These are phyloP conservation scores for Neospermospora avenae DNA, from an alignment of 2,329 filamentous ascomycete species.

Conservation along the genomic window DNA sequence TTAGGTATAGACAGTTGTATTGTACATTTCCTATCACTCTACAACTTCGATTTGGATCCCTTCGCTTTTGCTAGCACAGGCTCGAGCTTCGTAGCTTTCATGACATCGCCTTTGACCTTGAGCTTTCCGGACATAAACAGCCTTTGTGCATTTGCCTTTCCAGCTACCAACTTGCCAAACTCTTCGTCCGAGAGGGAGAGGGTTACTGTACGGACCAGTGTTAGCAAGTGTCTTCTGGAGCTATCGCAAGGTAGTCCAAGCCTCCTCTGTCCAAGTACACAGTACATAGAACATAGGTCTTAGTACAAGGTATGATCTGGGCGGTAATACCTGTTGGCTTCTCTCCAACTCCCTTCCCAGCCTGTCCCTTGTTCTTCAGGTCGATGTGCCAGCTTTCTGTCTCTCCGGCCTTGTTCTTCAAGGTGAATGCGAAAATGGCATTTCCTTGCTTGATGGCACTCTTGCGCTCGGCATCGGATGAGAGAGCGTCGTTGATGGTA, in stretches of 20 bases:
- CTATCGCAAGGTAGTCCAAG: neutral
- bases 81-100: conserved; percentile 98
- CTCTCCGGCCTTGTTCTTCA: conserved; percentile 83
- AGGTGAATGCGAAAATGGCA: conserved; percentile 83
- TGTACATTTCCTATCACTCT: conserved; percentile 36
- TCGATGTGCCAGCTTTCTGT: conserved; percentile 92
- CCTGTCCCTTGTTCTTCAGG: conserved; percentile 83
- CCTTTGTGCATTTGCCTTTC: conserved; percentile 91
- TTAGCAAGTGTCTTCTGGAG: conserved; percentile 4
- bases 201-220: conserved; percentile 58
- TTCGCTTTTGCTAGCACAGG: conserved; percentile 87
- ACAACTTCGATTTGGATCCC: conserved; percentile 73
- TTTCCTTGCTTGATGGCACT: conserved; percentile 86
- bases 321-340: conserved; percentile 72
- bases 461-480: conserved; percentile 71
- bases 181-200: conserved; percentile 79
- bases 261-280: too few species aligned
- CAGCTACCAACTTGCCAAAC: conserved; percentile 77
- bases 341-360: conserved; percentile 71
- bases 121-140: conserved; percentile 96
- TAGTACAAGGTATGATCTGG: too few species aligned
- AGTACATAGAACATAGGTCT: too few species aligned
- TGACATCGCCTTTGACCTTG: conserved; percentile 96
- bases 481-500: conserved; percentile 71
- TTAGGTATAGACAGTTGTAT: neutral